Base-by-base conservation (phyloP, 805 yeast genomes). In the Kluyveromyces starmeri region DNA sequence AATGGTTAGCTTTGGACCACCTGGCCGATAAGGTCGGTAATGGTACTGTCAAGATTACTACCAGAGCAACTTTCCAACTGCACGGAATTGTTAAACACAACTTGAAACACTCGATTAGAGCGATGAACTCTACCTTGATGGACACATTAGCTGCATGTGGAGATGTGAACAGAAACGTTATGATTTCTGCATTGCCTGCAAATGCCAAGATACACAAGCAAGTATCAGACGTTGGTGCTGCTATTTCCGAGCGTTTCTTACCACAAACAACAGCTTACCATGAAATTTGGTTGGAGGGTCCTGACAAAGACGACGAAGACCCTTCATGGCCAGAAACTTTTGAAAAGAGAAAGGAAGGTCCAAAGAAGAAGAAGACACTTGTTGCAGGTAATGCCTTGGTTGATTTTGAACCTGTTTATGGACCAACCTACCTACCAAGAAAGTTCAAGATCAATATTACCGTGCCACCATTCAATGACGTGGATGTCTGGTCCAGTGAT, bases 111-210 rank as follows among this genome's bases (percentile, higher is more conserved):
- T 78, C 95, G 1, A 85, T 89, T 46, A 79, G 94, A 65, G 95
- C 89, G 24, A 86, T 89, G 78, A 89, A 89, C 58, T 67, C 94
- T 12, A 81, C 78, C 5, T 70, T 89, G 49, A 71, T 89, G 80
- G 97, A 92, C 56, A 88, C 96, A 7, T 71, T 89, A 40, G 97
- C 95, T 40, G 97, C 97, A 1, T 89, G 96, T 70, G 97, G 97
- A 68, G 97, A 89, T 66, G 97, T 89, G 28, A 83, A 84, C 65
- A 81, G 97, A 73, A 89, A 89, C 55, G 96, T 89, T 28, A 89
- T 88, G 78, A 71, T 83, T 36, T 73, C 89, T 39, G 95, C 95
- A n/a, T 67, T 84, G 20, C 96, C 96, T 12, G 72, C 71, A 20
- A 85, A 85, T 54, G 83, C 86, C 34, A 76, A 77, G 53, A 71